Base-by-base conservation (phyloP, 202 grass and related monocot genomes). In the Schoenoplectus tabernaemontani region DNA sequence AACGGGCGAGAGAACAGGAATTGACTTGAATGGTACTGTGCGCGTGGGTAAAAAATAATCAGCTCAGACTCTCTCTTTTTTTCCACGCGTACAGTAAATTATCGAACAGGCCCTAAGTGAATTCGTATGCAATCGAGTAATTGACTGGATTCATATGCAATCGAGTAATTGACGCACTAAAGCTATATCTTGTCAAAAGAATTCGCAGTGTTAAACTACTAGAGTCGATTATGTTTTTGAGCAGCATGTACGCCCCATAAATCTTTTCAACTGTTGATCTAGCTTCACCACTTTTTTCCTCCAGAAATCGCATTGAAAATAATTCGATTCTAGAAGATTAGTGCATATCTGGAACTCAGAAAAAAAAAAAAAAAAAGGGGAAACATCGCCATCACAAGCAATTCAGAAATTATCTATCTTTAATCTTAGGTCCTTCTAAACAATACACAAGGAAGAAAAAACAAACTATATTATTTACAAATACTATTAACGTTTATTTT, bases 401-500 rank as follows among this genome's bases (percentile, higher is more conserved):
- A 3, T 9, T 32, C 15, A 75, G 7, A 54, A n/a, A 53, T 42
- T 19, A 71, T 7, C 70, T 75, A 75, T 75, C 26, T 75, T 75
- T 75, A 19, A 75, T 75, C 70, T 56, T 75, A 7, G 47, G 2
- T 36, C 12, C 26, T 74, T 53, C 70, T 51, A 34, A 36, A 36
- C 44, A 75, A 75, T 75, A 75, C 70, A 53, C 33, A 75, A 54
- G 47, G 17, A 36, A n/a, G n/a, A 75, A 75, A 75, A 28, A 75
- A 75, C 47, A 56, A 75, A 19, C 70, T 75, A 75, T 56, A 75
- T 56, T 75, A 75, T 75, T 54, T 75, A 75, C 70, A 68, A n/a
- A 75, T 36, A 54, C 70, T 75, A 37, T n/a, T 75, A 46, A 53
- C 54, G 68, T 24, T 75, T 75, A 46, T 75, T 75, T 75, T 30